Percentiles rank a stretch among this genome's conserved stretches.
Conservation (phyloP, 139 green algal genomes). For the Picochlorum sp. region DNA sequence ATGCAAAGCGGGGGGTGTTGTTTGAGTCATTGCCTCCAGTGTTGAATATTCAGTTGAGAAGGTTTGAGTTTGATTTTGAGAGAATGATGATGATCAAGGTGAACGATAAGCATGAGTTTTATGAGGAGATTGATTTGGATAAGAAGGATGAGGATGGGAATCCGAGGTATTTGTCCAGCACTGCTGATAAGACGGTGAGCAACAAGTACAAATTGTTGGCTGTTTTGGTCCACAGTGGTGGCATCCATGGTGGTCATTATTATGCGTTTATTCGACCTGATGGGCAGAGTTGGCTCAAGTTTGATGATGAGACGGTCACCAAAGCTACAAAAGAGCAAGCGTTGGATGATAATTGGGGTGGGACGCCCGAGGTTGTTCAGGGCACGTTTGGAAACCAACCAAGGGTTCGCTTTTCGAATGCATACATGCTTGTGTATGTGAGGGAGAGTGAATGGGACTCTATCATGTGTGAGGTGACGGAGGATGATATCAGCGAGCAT, state of each 20-base stretch:
- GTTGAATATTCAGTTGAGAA: slow-evolving; percentile 94
- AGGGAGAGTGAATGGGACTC: slow-evolving; percentile 69
- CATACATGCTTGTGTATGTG: slow-evolving; percentile 99
- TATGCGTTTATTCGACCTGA: slow-evolving; percentile 75
- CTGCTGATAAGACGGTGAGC: slow-evolving; percentile 51
- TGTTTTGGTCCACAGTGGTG: slow-evolving; percentile 94
- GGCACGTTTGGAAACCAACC: not conserved
- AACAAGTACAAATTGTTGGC: slow-evolving; percentile 83
- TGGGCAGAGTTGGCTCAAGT: slow-evolving; percentile 80
- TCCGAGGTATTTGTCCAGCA: slow-evolving; percentile 45
- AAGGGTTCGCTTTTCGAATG: slow-evolving; percentile 61
- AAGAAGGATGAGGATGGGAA: slow-evolving; percentile 7
- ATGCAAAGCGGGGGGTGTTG: slow-evolving; percentile 82
- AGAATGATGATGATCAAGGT: slow-evolving; percentile 42
- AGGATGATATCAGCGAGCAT: slow-evolving; percentile 75
- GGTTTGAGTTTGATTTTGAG: slow-evolving; percentile 95
- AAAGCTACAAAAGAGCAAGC: slow-evolving; percentile 61
- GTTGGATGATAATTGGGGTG: slow-evolving; percentile 87
- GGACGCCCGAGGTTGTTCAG: slow-evolving; percentile 41
- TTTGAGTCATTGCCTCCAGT: slow-evolving; percentile 90
- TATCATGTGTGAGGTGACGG: slow-evolving; percentile 67
- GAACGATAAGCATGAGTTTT: slow-evolving; percentile 94
- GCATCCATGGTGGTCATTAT: slow-evolving; percentile 94
- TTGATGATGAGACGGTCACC: slow-evolving; percentile 90
- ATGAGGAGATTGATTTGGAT: slow-evolving; percentile 84